phyloP scores from a whole-genome alignment of 331 rosid species.

The Malus hybrid region DNA sequence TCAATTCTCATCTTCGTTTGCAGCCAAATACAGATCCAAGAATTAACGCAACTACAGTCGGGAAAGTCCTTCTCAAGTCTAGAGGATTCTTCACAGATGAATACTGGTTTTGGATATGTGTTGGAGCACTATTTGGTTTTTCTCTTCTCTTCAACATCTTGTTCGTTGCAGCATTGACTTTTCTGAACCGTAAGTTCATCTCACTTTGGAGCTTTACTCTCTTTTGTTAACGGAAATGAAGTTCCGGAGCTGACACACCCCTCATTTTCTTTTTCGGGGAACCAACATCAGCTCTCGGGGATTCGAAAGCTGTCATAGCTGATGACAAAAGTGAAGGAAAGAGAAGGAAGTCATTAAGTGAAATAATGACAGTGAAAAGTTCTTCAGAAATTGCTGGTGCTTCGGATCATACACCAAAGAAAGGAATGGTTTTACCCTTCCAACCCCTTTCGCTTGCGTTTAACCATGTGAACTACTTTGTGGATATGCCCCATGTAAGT shows the following conservation, averaged over 20 bases:
- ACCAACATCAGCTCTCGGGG: slow-evolving; percentile 26
- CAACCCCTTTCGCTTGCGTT: slow-evolving; percentile 35
- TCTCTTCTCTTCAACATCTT: slow-evolving; percentile 30
- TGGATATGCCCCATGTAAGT: slow-evolving; percentile 43
- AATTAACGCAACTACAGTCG: slow-evolving; percentile 23
- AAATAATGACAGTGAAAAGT: slow-evolving; percentile 13
- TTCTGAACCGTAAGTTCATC: slow-evolving; percentile 30
- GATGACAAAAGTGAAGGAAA: slow-evolving; percentile 19
- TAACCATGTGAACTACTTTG: slow-evolving; percentile 41
- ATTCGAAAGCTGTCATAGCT: slow-evolving; percentile 20
- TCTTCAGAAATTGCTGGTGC: background rate
- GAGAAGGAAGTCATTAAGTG: slow-evolving; percentile 10
- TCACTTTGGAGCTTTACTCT: background rate
- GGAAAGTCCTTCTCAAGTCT: slow-evolving; percentile 29
- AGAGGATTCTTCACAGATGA: slow-evolving; percentile 15
- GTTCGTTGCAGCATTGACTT: slow-evolving; percentile 33
- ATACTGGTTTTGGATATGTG: slow-evolving; percentile 8
- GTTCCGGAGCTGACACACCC: background rate
- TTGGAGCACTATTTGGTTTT: slow-evolving; percentile 32
- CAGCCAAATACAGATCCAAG: slow-evolving; percentile 12
- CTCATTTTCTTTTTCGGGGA: background rate
- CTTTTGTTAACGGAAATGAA: background rate
- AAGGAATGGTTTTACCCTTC: slow-evolving; percentile 43
- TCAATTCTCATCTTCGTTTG: background rate
- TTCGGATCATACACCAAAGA: slow-evolving; percentile 6